Evolutionary conservation across 1,284 basidiomycete genomes (phyloP).

Genomic region (Leccinum angustisporum): DNA sequence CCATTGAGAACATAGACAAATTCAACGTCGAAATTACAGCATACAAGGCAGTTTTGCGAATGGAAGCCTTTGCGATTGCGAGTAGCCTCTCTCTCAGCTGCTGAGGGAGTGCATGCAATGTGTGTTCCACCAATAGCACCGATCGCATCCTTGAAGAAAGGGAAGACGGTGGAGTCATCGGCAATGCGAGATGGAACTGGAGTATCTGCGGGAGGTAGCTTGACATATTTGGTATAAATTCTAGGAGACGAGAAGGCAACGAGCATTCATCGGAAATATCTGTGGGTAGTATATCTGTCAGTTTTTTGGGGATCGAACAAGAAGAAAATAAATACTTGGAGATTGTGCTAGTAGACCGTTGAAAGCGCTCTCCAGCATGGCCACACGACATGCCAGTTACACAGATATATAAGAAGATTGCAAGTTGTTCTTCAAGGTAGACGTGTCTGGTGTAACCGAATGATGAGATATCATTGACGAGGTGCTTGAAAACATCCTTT

Average conservation of each 20-base stretch:
- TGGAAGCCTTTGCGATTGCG: constrained; percentile 2
- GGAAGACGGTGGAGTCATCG: background rate
- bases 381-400: background rate
- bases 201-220: background rate
- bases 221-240: background rate
- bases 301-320: background rate
- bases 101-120: background rate
- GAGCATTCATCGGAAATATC: background rate
- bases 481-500: background rate
- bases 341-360: background rate
- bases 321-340: background rate
- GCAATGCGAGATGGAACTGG: background rate
- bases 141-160: background rate
- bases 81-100: background rate
- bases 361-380: background rate
- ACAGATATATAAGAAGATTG: background rate
- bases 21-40: constrained; percentile 3
- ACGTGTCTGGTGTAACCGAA: background rate
- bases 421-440: background rate
- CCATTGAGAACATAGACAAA: constrained; percentile 8
- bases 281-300: background rate
- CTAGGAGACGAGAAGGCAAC: background rate
- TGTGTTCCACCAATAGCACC: constrained; percentile 7
- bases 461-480: background rate
- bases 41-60: constrained; percentile 2